These are phyloP conservation scores for Populus simonii DNA, from an alignment of 345 rosid genomes.

Conservation along the genomic window DNA sequence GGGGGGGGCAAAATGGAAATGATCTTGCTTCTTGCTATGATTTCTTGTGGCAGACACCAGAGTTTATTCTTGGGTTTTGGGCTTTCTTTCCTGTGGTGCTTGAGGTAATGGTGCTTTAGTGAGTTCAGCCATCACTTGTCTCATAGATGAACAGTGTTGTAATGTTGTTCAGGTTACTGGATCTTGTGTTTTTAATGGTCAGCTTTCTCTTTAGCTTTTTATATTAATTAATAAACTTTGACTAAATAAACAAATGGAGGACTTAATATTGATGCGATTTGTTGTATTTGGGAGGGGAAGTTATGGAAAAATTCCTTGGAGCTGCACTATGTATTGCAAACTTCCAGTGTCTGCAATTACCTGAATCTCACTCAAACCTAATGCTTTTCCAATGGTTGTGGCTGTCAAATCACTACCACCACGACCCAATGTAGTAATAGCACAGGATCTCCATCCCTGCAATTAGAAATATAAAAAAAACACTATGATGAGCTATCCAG, in stretches of 20 bases:
- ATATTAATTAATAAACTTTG: neutral
- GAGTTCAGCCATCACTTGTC: no score
- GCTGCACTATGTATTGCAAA: neutral
- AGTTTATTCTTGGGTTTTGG: no score
- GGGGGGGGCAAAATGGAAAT: no score
- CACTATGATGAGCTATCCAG: neutral
- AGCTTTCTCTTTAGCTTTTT: neutral
- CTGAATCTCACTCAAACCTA: slow-evolving; percentile 96
- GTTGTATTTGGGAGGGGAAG: neutral
- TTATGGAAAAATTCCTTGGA: neutral
- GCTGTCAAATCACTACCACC: slow-evolving; percentile 99
- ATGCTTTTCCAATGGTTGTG: slow-evolving; percentile 93
- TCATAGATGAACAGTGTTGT: neutral
- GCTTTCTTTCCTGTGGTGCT: no score
- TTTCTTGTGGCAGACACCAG: no score
- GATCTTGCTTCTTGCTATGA: no score
- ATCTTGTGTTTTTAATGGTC: neutral
- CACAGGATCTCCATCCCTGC: slow-evolving; percentile 94
- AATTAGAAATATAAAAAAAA: slow-evolving; percentile 19
- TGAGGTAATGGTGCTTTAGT: no score
- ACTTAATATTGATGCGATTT: neutral
- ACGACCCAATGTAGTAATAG: slow-evolving; percentile 89
- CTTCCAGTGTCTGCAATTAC: slow-evolving; percentile 32
- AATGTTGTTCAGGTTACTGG: neutral
- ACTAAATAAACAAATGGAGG: neutral